Conservation (phyloP, 306 rosid species). For the Quercus engelmannii region DNA sequence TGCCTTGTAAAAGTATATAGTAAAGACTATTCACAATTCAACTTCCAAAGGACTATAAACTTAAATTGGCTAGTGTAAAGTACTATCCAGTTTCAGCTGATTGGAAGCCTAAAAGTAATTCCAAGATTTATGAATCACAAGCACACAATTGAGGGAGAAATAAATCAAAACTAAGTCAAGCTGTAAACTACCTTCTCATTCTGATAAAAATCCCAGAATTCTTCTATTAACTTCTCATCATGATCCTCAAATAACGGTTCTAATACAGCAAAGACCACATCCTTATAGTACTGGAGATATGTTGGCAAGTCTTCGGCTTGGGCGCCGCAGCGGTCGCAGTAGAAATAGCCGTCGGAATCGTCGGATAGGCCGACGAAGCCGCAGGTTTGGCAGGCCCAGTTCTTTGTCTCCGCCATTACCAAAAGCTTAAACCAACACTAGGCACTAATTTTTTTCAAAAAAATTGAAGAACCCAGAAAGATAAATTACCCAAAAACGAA, state of each 20-base stretch:
- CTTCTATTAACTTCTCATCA: conserved; percentile 54
- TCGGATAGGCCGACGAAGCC: conserved; percentile 38
- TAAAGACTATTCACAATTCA: not conserved
- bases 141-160: conserved; percentile 1
- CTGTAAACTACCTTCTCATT: conserved; percentile 49
- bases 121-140: conserved; percentile 2
- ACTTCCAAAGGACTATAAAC: not conserved
- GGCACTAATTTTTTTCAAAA: too few relatives aligned
- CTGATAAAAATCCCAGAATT: conserved; percentile 49
- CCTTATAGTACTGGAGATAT: conserved; percentile 74
- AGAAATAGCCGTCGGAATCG: conserved; percentile 37
- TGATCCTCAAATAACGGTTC: conserved; percentile 55
- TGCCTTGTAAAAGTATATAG: not conserved
- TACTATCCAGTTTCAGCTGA: not conserved
- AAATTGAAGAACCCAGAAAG: too few relatives aligned
- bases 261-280: conserved; percentile 70
- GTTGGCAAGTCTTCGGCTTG: conserved; percentile 57
- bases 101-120: not conserved
- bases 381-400: conserved; percentile 50
- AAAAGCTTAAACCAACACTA: too few relatives aligned
- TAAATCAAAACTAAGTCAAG: not conserved
- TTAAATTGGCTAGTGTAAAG: not conserved
- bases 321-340: too few relatives aligned
- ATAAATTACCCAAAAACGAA: too few relatives aligned
- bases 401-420: conserved; percentile 32